Conservation (phyloP, 2,329 filamentous ascomycete species). For the Phaeoacremonium minimum region DNA sequence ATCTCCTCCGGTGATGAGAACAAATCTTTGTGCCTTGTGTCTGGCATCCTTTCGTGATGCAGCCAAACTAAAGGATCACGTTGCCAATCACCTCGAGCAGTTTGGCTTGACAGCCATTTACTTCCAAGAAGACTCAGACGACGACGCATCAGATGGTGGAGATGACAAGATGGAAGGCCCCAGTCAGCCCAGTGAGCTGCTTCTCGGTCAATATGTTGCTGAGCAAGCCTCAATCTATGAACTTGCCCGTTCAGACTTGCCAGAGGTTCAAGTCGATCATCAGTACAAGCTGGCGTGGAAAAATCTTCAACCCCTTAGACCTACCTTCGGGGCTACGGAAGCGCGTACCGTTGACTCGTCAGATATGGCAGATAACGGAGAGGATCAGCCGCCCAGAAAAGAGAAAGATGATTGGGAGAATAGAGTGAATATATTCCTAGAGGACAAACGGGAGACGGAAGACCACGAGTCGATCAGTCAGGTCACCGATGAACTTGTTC, state of each 20-base stretch:
- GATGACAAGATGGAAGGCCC: no score
- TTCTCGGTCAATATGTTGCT: no score
- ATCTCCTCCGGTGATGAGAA: constrained; percentile 1
- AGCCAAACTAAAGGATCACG: constrained; percentile 8
- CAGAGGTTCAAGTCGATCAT: no score
- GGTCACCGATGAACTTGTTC: no score
- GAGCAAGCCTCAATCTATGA: no score
- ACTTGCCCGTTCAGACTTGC: no score
- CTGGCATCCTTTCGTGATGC: neutral
- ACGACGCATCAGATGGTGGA: constrained; percentile 2
- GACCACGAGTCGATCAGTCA: neutral
- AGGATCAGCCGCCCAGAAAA: constrained; percentile 4
- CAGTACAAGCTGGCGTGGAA: no score
- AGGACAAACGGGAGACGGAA: constrained; percentile 1
- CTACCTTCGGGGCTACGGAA: no score
- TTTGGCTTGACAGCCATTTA: constrained; percentile 10
- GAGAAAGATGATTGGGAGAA: neutral
- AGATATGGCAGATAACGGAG: no score
- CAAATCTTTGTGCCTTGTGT: constrained; percentile 4
- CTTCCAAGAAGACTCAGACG: constrained; percentile 6
- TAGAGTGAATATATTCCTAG: constrained; percentile 1
- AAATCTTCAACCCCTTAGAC: no score
- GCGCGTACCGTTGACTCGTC: no score
- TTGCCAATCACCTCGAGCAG: constrained; percentile 11
- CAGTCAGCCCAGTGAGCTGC: no score